A percentile compares a stretch with the other conserved stretches of the same genome.
Evolutionary conservation across 495 filamentous ascomycete genomes (phyloP).

Genomic region (Neurospora cerealis): DNA sequence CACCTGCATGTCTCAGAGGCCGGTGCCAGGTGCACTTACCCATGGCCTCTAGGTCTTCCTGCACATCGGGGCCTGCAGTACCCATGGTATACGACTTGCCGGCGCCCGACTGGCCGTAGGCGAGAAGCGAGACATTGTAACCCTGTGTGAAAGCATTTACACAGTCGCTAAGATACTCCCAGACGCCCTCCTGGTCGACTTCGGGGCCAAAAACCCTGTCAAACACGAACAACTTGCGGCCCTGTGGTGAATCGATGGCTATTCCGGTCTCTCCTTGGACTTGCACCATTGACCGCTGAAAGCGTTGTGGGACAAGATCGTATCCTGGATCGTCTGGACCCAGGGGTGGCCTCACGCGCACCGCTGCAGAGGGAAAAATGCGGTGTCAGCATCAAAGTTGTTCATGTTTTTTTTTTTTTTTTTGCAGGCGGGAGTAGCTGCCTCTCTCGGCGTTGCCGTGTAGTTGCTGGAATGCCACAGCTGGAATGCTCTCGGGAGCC

Average conservation of each 20-base stretch:
- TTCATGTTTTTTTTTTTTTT: slow-evolving; percentile 9
- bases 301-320: slow-evolving; percentile 90
- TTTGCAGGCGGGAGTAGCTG: slow-evolving; percentile 9
- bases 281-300: slow-evolving; percentile 87
- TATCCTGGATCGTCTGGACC: slow-evolving; percentile 78
- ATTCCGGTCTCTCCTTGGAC: slow-evolving; percentile 76
- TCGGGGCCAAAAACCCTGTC: slow-evolving; percentile 88
- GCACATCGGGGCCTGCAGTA: slow-evolving; percentile 78
- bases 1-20: neutral
- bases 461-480: neutral
- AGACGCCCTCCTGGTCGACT: slow-evolving; percentile 78
- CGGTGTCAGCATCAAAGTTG: slow-evolving; percentile 13
- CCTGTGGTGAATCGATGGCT: slow-evolving; percentile 81
- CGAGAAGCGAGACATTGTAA: slow-evolving; percentile 97
- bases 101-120: slow-evolving; percentile 98
- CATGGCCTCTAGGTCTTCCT: slow-evolving; percentile 64
- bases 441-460: neutral
- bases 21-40: slow-evolving; percentile 45
- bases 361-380: slow-evolving; percentile 43
- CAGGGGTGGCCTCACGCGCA: slow-evolving; percentile 88
- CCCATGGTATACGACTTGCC: slow-evolving; percentile 99
- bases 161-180: slow-evolving; percentile 90
- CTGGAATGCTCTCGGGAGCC: neutral
- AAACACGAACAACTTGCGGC: slow-evolving; percentile 90
- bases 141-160: slow-evolving; percentile 86